phyloP scores from a whole-genome alignment of 371 early-diverging fungal species.

The Fennellomyces sp. region DNA sequence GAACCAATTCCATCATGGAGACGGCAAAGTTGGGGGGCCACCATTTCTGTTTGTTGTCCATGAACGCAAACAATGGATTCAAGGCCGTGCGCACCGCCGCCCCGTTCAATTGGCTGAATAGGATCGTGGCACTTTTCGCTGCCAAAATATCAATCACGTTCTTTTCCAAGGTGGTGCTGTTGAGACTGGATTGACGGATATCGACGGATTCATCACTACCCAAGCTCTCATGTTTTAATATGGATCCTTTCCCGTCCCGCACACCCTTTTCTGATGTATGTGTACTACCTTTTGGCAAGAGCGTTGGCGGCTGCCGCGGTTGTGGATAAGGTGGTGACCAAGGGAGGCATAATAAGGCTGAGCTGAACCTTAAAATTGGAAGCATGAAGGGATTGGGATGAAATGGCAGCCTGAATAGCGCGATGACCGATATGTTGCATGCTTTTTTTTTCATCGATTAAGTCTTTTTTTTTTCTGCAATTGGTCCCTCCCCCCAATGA shows the following conservation, averaged over 20 bases:
- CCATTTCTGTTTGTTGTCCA: conserved; percentile 66
- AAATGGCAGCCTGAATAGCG: conserved; percentile 54
- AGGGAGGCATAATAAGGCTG: conserved; percentile 55
- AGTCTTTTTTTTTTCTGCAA: not conserved
- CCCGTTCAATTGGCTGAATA: conserved; percentile 39
- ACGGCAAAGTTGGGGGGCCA: conserved; percentile 55
- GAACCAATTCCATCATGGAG: conserved; percentile 56
- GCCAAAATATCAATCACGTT: conserved; percentile 29
- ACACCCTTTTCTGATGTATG: not conserved
- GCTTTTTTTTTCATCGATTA: conserved; percentile 7
- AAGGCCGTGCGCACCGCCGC: conserved; percentile 41
- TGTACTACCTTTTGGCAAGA: conserved; percentile 25
- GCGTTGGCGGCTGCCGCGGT: conserved; percentile 27
- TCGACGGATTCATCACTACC: conserved; percentile 19
- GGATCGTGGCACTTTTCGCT: conserved; percentile 26
- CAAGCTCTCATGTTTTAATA: not conserved
- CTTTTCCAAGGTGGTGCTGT: conserved; percentile 20
- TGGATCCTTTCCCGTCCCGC: not conserved
- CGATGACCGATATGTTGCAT: conserved; percentile 55
- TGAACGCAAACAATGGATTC: conserved; percentile 25
- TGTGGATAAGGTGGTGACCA: conserved; percentile 48
- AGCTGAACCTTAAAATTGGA: conserved; percentile 60
- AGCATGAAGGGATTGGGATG: conserved; percentile 57
- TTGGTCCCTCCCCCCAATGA: not conserved
- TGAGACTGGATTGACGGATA: conserved; percentile 25